Percentiles rank a stretch among this genome's conserved stretches.
These are phyloP conservation scores for Penicillium manginii DNA, from an alignment of 495 filamentous ascomycete genomes.

Conservation along the genomic window DNA sequence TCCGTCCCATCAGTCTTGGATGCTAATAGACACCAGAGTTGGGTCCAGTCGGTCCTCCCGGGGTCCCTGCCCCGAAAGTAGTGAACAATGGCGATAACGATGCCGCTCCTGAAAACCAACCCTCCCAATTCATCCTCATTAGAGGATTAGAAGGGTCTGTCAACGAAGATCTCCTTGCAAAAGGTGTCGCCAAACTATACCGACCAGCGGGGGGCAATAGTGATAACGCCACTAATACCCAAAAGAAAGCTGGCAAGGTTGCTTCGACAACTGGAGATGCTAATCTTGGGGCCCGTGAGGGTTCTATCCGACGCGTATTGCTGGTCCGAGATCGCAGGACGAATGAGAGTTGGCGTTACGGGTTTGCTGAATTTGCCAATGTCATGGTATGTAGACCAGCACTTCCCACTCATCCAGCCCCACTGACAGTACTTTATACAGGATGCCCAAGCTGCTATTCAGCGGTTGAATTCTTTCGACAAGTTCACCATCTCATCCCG, in stretches of 20 bases:
- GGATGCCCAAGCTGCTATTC: conserved; percentile 78
- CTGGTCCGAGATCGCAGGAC: conserved; percentile 75
- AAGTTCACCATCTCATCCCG: conserved; percentile 86
- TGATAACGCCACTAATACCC: conserved; percentile 23
- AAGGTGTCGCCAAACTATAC: conserved; percentile 79
- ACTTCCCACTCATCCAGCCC: neutral
- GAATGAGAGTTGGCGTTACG: conserved; percentile 83
- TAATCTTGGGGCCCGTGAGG: conserved; percentile 74
- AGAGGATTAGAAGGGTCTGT: conserved; percentile 74
- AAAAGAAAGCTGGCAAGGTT: conserved; percentile 66
- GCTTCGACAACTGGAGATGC: conserved; percentile 75
- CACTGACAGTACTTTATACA: conserved; percentile 38
- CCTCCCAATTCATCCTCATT: conserved; percentile 82
- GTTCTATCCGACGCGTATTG: conserved; percentile 76
- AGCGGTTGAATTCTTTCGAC: conserved; percentile 72
- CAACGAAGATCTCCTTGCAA: conserved; percentile 76
- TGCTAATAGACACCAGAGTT: conserved; percentile 28
- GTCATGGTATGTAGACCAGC: conserved; percentile 47
- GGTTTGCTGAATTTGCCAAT: conserved; percentile 86
- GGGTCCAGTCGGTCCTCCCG: conserved; percentile 32
- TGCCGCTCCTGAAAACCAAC: conserved; percentile 70
- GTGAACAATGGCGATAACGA: conserved; percentile 80
- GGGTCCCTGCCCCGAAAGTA: conserved; percentile 40
- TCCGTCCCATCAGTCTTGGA: neutral
- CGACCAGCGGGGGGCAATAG: conserved; percentile 42